These are phyloP conservation scores for Tephrocybe sp. DNA, from an alignment of 768 basidiomycete species.

Conservation along the genomic window DNA sequence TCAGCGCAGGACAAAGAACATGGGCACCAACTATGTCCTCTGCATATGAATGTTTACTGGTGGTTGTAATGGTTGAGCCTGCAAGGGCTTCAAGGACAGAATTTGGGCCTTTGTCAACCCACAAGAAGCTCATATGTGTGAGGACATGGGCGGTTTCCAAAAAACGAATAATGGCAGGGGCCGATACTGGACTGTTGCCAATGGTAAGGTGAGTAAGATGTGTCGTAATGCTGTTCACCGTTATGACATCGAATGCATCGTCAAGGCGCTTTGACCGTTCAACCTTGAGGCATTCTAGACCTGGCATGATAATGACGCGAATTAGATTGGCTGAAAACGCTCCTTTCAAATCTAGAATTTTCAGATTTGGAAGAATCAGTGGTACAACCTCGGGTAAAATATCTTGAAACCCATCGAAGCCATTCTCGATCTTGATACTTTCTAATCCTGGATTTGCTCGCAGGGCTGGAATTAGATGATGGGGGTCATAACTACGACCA, in stretches of 20 bases:
- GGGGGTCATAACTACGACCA: slow-evolving; percentile 2
- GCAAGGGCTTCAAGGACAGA: slow-evolving; percentile 44
- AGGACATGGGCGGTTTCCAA: slow-evolving; percentile 39
- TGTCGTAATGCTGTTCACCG: slow-evolving; percentile 14
- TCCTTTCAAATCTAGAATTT: slow-evolving; percentile 33
- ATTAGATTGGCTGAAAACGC: slow-evolving; percentile 10
- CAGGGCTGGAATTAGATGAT: slow-evolving; percentile 18
- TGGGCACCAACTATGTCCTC: neutral
- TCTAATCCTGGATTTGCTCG: slow-evolving; percentile 27
- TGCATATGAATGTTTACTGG: neutral
- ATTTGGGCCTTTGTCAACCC: slow-evolving; percentile 32
- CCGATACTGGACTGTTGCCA: slow-evolving; percentile 28
- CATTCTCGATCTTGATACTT: slow-evolving; percentile 23
- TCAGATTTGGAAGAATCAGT: slow-evolving; percentile 33
- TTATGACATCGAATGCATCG: slow-evolving; percentile 21
- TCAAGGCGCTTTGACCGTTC: slow-evolving; percentile 16
- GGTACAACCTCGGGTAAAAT: slow-evolving; percentile 9
- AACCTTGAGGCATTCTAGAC: slow-evolving; percentile 14
- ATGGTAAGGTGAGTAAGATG: slow-evolving; percentile 41
- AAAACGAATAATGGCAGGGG: slow-evolving; percentile 20
- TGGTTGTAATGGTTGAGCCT: slow-evolving; percentile 8
- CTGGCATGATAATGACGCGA: slow-evolving; percentile 9
- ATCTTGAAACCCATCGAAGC: neutral
- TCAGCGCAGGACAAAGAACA: slow-evolving; percentile 46
- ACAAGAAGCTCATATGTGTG: slow-evolving; percentile 41